These are phyloP conservation scores for Geotrichum macrosporum DNA, from an alignment of 1,139 yeast genomes.

Conservation along the genomic window DNA sequence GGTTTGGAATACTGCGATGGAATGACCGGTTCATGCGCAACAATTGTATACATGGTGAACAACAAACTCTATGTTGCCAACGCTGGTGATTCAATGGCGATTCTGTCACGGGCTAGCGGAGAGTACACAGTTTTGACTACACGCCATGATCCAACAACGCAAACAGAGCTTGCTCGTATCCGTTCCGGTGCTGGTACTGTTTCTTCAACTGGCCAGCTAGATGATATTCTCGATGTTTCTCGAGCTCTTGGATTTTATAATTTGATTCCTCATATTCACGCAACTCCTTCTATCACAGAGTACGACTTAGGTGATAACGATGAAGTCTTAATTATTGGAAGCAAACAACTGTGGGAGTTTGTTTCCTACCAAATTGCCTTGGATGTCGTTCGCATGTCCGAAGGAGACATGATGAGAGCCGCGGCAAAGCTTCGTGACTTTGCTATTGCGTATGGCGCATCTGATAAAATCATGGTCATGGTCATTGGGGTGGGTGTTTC, in stretches of 20 bases:
- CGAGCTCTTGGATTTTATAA: conserved; percentile 91
- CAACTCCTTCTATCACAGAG: conserved; percentile 75
- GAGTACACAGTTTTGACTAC: conserved; percentile 68
- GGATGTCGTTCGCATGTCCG: conserved; percentile 80
- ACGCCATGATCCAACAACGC: conserved; percentile 78
- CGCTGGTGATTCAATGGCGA: conserved; percentile 84
- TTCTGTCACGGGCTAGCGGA: conserved; percentile 76
- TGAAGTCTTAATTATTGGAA: conserved; percentile 83
- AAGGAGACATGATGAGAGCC: conserved; percentile 83
- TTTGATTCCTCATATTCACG: conserved; percentile 80
- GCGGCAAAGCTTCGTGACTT: conserved; percentile 92
- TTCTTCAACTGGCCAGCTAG: conserved; percentile 77
- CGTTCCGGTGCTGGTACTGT: conserved; percentile 91
- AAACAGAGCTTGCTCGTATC: conserved; percentile 79
- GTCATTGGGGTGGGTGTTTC: conserved; percentile 60
- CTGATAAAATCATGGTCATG: conserved; percentile 77
- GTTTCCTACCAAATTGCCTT: conserved; percentile 82
- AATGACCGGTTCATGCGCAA: conserved; percentile 79
- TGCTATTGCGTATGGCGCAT: conserved; percentile 88
- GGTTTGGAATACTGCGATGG: conserved; percentile 52
- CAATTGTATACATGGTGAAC: conserved; percentile 73
- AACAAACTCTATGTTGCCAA: conserved; percentile 74
- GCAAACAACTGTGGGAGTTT: conserved; percentile 79
- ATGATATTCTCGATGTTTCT: conserved; percentile 76
- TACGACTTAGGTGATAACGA: conserved; percentile 63